Percentiles rank a stretch among this genome's conserved stretches.
phyloP scores from a whole-genome alignment of 2,329 filamentous ascomycete genomes.

The Cladophialophora chaetospira region DNA sequence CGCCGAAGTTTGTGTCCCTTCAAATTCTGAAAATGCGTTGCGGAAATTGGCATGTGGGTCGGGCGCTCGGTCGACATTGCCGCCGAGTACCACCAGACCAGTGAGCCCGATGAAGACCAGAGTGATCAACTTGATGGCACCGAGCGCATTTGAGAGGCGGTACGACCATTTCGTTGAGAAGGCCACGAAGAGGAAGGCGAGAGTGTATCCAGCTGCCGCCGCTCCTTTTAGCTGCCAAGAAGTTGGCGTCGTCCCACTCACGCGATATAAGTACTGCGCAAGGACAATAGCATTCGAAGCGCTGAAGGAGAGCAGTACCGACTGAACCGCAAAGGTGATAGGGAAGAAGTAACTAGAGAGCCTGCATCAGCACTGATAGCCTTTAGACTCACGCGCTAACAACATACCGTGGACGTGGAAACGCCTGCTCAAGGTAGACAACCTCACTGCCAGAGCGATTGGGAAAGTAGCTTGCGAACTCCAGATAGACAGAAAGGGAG shows the following conservation, averaged over 20 bases:
- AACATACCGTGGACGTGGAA: constrained; percentile 56
- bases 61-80: constrained; percentile 47
- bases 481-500: constrained; percentile 62
- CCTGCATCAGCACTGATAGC: not conserved
- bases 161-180: constrained; percentile 62
- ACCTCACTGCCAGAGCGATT: constrained; percentile 67
- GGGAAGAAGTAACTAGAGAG: constrained; percentile 58
- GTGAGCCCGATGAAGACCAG: constrained; percentile 64
- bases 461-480: constrained; percentile 66
- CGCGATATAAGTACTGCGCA: constrained; percentile 64
- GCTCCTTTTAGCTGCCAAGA: constrained; percentile 69
- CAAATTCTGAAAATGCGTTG: constrained; percentile 49
- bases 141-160: constrained; percentile 58
- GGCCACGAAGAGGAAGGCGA: constrained; percentile 54
- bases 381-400: not conserved
- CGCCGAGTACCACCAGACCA: constrained; percentile 64
- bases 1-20: constrained; percentile 44
- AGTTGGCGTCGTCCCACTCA: constrained; percentile 53
- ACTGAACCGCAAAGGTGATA: constrained; percentile 64
- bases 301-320: constrained; percentile 65
- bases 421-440: constrained; percentile 69
- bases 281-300: constrained; percentile 67
- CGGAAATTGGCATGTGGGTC: constrained; percentile 59
- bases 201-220: constrained; percentile 64
- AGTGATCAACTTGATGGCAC: constrained; percentile 61